Conservation (phyloP, 2,329 filamentous ascomycete species). For the Verticillium longisporum region DNA sequence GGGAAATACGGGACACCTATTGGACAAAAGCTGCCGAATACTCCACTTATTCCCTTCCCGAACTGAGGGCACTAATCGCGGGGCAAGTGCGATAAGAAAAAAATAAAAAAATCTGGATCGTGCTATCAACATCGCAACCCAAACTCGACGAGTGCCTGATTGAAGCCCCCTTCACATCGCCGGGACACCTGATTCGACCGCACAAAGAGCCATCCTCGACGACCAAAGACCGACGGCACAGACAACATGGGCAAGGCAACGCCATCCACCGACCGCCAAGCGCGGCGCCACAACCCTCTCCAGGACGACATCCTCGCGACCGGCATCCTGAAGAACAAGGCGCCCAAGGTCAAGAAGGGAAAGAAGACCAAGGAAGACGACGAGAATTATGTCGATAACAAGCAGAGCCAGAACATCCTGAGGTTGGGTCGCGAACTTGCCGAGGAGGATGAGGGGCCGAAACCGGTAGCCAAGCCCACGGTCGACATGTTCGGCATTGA, state of each 20-base stretch:
- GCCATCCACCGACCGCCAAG: conserved; percentile 48
- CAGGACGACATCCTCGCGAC: conserved; percentile 77
- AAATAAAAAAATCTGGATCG: conserved; percentile 11
- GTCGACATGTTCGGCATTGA: conserved; percentile 72
- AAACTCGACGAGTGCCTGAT: background rate
- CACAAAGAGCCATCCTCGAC: background rate
- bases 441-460: conserved; percentile 61
- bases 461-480: conserved; percentile 30
- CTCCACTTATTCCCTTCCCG: conserved; percentile 4
- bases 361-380: conserved; percentile 55
- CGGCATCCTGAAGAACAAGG: conserved; percentile 65
- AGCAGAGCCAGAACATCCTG: conserved; percentile 81
- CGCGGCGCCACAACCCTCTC: conserved; percentile 80
- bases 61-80: conserved; percentile 12
- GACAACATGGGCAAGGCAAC: conserved; percentile 71
- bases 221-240: background rate
- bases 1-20: background rate
- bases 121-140: background rate
- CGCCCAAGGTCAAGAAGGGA: conserved; percentile 63
- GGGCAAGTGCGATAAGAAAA: conserved; percentile 26
- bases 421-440: conserved; percentile 82
- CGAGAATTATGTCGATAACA: conserved; percentile 74
- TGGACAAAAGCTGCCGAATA: background rate
- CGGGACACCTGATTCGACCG: background rate
- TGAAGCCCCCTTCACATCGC: background rate